These are phyloP conservation scores for Larix sibirica DNA, from an alignment of 83 land plant species.

Conservation along the genomic window DNA sequence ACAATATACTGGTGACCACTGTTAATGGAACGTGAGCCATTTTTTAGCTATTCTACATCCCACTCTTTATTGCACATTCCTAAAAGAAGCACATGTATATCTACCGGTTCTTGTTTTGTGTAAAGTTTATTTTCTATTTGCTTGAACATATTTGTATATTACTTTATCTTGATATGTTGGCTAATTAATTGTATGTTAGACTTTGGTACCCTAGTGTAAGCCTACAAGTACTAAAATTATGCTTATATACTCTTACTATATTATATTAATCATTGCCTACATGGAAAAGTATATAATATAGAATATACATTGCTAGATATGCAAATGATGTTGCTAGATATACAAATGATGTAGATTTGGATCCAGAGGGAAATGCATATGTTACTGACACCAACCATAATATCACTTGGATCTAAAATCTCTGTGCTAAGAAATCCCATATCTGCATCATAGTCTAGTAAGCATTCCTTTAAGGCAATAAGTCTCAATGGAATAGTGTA, in stretches of 20 bases:
- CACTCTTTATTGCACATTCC: constrained; percentile 45
- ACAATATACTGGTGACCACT: constrained; percentile 45
- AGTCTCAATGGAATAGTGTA: constrained; percentile 71
- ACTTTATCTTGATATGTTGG: neutral
- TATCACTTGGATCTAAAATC: constrained; percentile 56
- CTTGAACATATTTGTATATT: neutral
- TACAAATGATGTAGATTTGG: constrained; percentile 74
- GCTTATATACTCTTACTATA: neutral
- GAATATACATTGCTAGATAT: too few species aligned
- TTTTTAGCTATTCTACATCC: constrained; percentile 54
- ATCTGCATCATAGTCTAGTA: constrained; percentile 32
- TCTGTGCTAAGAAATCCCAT: constrained; percentile 31
- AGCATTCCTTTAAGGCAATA: constrained; percentile 33
- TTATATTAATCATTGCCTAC: neutral
- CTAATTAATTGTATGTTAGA: neutral
- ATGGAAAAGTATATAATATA: too few species aligned
- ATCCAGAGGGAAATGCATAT: constrained; percentile 59
- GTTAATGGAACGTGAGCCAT: constrained; percentile 68
- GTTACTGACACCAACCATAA: constrained; percentile 51
- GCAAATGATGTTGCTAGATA: too few species aligned
- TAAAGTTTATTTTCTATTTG: neutral
- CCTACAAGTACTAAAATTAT: neutral
- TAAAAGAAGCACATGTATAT: constrained; percentile 18
- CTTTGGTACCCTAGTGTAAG: neutral
- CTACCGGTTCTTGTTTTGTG: neutral